A percentile compares a stretch with the other conserved stretches of the same genome.
phyloP scores from a whole-genome alignment of 441 rosid species.

The Arabidopsis hybrid region DNA sequence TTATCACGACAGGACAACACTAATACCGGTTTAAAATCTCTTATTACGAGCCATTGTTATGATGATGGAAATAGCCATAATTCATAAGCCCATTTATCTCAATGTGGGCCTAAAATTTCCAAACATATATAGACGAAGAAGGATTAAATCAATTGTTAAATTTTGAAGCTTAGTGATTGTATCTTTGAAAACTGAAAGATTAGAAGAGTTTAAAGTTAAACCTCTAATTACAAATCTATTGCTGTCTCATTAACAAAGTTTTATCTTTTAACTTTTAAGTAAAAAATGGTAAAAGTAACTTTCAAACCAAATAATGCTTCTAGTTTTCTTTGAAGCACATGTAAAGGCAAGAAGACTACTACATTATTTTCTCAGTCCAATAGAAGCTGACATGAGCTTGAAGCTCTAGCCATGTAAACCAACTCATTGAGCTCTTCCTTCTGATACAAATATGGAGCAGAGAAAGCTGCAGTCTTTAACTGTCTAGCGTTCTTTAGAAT shows the following conservation, averaged over 20 bases:
- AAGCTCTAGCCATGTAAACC: too few species aligned
- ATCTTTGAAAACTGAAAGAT: neutral
- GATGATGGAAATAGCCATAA: neutral
- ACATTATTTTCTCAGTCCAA: too few species aligned
- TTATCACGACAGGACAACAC: conserved; percentile 24
- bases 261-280: too few species aligned
- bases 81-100: neutral
- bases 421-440: too few species aligned
- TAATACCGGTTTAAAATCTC: conserved; percentile 21
- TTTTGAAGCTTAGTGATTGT: neutral
- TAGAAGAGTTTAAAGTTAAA: neutral
- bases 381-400: too few species aligned
- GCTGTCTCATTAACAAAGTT: neutral
- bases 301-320: too few species aligned
- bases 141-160: neutral
- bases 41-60: neutral
- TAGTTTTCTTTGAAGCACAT: too few species aligned
- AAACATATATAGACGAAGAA: neutral
- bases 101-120: neutral
- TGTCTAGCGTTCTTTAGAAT: too few species aligned
- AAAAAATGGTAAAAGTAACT: too few species aligned
- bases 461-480: too few species aligned
- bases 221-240: neutral
- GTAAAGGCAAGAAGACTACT: too few species aligned
- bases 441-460: too few species aligned